phyloP scores from a whole-genome alignment of 345 rosid species.

The Eucalyptus brandiana region DNA sequence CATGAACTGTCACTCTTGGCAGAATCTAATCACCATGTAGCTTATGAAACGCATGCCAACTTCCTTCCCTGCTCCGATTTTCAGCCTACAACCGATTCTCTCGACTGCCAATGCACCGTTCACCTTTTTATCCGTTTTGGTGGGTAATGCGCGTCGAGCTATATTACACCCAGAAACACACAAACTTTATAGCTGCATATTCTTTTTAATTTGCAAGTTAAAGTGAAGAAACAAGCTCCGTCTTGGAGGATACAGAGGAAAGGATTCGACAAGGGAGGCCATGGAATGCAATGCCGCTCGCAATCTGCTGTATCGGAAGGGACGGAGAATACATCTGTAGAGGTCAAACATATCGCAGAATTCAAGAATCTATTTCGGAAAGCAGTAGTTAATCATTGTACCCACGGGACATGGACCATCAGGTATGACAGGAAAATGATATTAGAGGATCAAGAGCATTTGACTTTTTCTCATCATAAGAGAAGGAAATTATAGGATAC shows the following conservation, averaged over 20 bases:
- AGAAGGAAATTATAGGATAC: not conserved
- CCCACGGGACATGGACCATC: not conserved
- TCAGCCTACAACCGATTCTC: not conserved
- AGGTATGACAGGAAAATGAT: not conserved
- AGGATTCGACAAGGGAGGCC: constrained; percentile 14
- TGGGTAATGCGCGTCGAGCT: not conserved
- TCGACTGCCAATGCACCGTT: not conserved
- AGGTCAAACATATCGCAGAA: not conserved
- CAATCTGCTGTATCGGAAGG: constrained; percentile 15
- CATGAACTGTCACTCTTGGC: not conserved
- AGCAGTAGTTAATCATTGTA: not conserved
- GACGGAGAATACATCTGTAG: not conserved
- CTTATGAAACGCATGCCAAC: not conserved
- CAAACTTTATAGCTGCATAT: not conserved
- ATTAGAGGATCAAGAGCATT: not conserved
- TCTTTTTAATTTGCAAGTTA: not conserved
- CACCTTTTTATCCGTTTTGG: not conserved
- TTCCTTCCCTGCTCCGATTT: not conserved
- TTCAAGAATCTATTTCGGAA: not conserved
- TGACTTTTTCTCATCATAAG: not conserved
- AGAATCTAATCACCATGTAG: not conserved
- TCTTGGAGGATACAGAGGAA: constrained; percentile 1
- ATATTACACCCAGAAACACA: not conserved
- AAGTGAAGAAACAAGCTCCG: constrained; percentile 9
- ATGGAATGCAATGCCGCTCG: constrained; percentile 18